phyloP scores from a whole-genome alignment of 352 stramenopile genomes.

The Globisporangium iwayamae region DNA sequence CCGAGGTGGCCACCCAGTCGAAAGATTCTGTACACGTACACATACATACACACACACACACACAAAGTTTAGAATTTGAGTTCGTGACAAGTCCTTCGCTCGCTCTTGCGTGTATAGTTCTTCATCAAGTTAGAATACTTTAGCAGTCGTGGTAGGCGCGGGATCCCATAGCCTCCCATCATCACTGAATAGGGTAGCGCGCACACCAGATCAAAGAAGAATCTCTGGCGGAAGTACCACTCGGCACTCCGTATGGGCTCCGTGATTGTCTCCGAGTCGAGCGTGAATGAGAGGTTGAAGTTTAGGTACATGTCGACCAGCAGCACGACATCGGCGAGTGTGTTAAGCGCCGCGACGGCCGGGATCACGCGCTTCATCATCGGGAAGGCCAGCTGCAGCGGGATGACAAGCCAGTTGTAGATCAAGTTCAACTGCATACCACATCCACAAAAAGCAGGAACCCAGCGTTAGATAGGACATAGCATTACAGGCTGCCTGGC shows the following conservation, averaged over 20 bases:
- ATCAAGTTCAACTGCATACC: constrained; percentile 7
- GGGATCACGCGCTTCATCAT: constrained; percentile 7
- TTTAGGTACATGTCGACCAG: constrained; percentile 47
- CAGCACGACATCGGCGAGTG: constrained; percentile 27
- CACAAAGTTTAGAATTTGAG: not conserved
- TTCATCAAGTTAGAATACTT: constrained; percentile 7
- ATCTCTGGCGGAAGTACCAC: constrained; percentile 31
- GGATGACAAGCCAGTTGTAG: constrained; percentile 48
- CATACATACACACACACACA: not conserved
- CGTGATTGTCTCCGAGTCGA: constrained; percentile 49
- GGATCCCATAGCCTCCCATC: constrained; percentile 16
- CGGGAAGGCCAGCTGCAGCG: constrained; percentile 46
- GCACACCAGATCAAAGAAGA: constrained; percentile 40
- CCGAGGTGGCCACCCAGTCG: constrained; percentile 17
- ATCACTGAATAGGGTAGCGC: constrained; percentile 35
- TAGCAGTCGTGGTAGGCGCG: constrained; percentile 33
- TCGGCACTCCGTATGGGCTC: constrained; percentile 28
- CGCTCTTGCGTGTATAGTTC: not conserved
- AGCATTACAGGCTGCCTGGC: not conserved
- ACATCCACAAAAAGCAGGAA: not conserved
- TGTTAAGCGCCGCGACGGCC: constrained; percentile 25
- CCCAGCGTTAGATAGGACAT: not conserved
- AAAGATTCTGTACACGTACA: constrained; percentile 15
- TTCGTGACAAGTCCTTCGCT: not conserved
- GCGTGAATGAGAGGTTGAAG: constrained; percentile 46